Evolutionary conservation across 2,329 filamentous ascomycete genomes (phyloP).

Genomic region (Fusarium hainanense): DNA sequence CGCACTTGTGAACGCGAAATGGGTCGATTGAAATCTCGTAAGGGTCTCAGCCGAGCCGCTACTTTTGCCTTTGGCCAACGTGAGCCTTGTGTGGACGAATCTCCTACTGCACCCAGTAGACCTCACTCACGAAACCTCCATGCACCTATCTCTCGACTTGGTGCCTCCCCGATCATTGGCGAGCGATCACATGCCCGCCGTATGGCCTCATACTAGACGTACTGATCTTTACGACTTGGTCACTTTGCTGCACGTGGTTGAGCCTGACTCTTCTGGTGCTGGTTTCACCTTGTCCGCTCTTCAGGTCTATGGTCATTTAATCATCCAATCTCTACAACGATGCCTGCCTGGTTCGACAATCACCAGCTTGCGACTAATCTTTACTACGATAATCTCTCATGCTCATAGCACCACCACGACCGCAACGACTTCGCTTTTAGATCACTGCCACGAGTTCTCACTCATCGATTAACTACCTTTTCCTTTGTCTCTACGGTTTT

Average conservation of each 20-base stretch:
- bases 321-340: constrained; percentile 25
- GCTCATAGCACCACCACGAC: constrained; percentile 46
- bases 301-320: constrained; percentile 37
- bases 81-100: constrained; percentile 64
- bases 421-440: constrained; percentile 47
- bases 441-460: constrained; percentile 41
- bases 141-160: constrained; percentile 57
- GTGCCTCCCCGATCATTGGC: constrained; percentile 57
- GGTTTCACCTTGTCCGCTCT: constrained; percentile 43
- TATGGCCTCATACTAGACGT: constrained; percentile 71
- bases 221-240: constrained; percentile 37
- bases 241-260: constrained; percentile 44
- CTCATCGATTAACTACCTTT: constrained; percentile 35
- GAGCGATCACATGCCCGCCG: constrained; percentile 68
- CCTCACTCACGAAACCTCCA: constrained; percentile 51
- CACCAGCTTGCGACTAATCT: constrained; percentile 26
- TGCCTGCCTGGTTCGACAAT: constrained; percentile 17
- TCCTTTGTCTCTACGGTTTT: constrained; percentile 31
- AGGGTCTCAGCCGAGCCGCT: constrained; percentile 86
- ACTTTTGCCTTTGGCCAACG: constrained; percentile 95
- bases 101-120: constrained; percentile 67
- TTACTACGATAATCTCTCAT: constrained; percentile 37
- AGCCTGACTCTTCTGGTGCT: constrained; percentile 42
- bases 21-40: constrained; percentile 89
- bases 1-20: constrained; percentile 94